Base-by-base conservation (phyloP, 2,329 filamentous ascomycete species). In the Coleophoma crateriformis region DNA sequence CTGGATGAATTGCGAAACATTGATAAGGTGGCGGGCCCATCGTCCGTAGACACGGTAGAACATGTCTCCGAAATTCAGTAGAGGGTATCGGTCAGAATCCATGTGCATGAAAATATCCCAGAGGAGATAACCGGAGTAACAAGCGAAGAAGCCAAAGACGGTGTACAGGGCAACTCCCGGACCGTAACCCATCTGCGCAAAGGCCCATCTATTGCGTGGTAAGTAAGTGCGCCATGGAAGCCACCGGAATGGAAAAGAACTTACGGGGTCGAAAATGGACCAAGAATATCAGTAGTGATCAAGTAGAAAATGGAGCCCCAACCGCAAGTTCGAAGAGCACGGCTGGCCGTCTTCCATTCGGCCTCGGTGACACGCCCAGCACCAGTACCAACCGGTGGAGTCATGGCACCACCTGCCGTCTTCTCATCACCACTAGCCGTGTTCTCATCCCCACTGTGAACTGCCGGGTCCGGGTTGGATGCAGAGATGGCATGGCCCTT, bases 321-420 rank as follows among this genome's bases (percentile, higher is more conserved):
- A 1, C 67, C 67, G 0, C 73, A 73, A 0, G 74, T 77, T 7
- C 74, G 64, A 47, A 73, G 54, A 4, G 71, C 69, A 19, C 74
- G 69, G 19, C 68, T 70, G 2, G 74, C 74, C 46, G 70, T 71
- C 20, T 63, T 64, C 74, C 74, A 76, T 51, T 78, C 74, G 3
- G 69, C 64, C 13, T 71, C 66, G 2, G 60, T 61, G 27, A 72
- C 46, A 33, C 20, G 5, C 7, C 20, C 19, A 15, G 20, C 11
- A n/a, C 13, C 6, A 14, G 15, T 7, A 38, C 19, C 19, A 37
- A 33, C 7, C 50, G 27, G 41, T 2, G 15, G 14, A 38, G 14
- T 38, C 35, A n/a, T 13, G 12, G 4, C 35, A 17, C 35, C 35
- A 46, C 20, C 47, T 27, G 52, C 34, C 17, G 54, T 33, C 39